Evolutionary conservation across 805 yeast genomes (phyloP).

Genomic region (Ogataea siamensis): DNA sequence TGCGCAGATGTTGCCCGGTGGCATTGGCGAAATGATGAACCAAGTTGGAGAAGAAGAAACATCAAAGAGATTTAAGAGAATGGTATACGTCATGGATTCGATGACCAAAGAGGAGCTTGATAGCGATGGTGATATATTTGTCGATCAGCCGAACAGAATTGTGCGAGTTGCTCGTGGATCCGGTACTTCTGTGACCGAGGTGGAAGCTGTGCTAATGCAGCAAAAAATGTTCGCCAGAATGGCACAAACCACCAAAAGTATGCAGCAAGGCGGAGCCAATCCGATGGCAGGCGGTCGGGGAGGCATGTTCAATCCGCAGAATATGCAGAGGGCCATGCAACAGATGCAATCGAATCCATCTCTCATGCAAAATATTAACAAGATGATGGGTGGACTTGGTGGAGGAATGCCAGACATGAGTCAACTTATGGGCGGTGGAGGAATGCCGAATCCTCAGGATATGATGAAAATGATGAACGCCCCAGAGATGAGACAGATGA

Average conservation of each 20-base stretch:
- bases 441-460: slow-evolving; percentile 46
- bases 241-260: slow-evolving; percentile 73
- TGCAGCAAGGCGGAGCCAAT: slow-evolving; percentile 47
- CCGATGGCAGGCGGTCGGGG: slow-evolving; percentile 45
- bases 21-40: slow-evolving; percentile 77
- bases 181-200: slow-evolving; percentile 89
- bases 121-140: slow-evolving; percentile 80
- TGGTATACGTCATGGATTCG: slow-evolving; percentile 91
- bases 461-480: slow-evolving; percentile 41
- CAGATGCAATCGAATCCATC: slow-evolving; percentile 69
- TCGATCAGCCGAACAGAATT: slow-evolving; percentile 78
- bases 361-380: slow-evolving; percentile 71
- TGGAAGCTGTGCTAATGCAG: slow-evolving; percentile 87
- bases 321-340: slow-evolving; percentile 49
- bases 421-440: slow-evolving; percentile 53
- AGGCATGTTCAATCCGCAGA: slow-evolving; percentile 33
- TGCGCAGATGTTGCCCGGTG: slow-evolving; percentile 93
- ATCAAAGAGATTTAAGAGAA: slow-evolving; percentile 73
- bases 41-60: slow-evolving; percentile 93
- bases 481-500: slow-evolving; percentile 48
- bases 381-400: slow-evolving; percentile 66
- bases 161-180: slow-evolving; percentile 92
- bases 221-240: slow-evolving; percentile 91
- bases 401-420: slow-evolving; percentile 69
- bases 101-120: slow-evolving; percentile 93